Percentiles rank a stretch among this genome's conserved stretches.
These are phyloP conservation scores for Coccinonectria pachysandricola DNA, from an alignment of 2,329 filamentous ascomycete species.

Conservation along the genomic window DNA sequence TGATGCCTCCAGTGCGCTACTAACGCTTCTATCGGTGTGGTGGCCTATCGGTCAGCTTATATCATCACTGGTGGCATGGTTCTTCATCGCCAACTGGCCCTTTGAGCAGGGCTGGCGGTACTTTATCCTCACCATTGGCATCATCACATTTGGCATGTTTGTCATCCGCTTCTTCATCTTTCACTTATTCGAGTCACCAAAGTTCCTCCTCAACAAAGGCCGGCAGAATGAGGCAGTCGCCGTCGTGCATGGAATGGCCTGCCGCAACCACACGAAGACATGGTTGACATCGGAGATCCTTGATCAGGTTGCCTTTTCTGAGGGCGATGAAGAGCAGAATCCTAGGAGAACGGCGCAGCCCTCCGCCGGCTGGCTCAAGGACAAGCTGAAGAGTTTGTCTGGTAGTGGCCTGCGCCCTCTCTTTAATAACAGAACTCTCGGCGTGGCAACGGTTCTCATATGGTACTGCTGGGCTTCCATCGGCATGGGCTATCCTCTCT, in stretches of 20 bases:
- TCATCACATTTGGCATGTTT: constrained; percentile 69
- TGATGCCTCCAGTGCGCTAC: constrained; percentile 58
- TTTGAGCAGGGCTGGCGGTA: constrained; percentile 67
- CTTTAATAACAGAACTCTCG: constrained; percentile 44
- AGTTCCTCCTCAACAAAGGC: constrained; percentile 68
- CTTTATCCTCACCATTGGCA: constrained; percentile 60
- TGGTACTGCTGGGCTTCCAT: constrained; percentile 79
- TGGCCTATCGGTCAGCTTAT: constrained; percentile 77
- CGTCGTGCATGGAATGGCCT: constrained; percentile 68
- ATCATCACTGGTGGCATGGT: constrained; percentile 64
- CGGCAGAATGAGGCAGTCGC: constrained; percentile 70
- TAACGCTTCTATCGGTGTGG: constrained; percentile 76
- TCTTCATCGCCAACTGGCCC: constrained; percentile 59
- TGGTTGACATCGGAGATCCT: constrained; percentile 67
- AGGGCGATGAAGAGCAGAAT: constrained; percentile 24
- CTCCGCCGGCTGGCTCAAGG: constrained; percentile 20
- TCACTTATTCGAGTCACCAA: constrained; percentile 75
- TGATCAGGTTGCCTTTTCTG: constrained; percentile 41
- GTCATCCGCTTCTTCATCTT: constrained; percentile 69
- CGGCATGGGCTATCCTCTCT: constrained; percentile 78
- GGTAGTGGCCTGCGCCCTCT: constrained; percentile 56
- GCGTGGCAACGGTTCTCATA: constrained; percentile 42
- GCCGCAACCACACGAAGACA: constrained; percentile 57
- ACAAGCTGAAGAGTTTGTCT: constrained; percentile 57
- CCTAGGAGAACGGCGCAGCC: constrained; percentile 7